phyloP scores from a whole-genome alignment of 1,284 basidiomycete species.

The Kalmanozyma brasiliensis region DNA sequence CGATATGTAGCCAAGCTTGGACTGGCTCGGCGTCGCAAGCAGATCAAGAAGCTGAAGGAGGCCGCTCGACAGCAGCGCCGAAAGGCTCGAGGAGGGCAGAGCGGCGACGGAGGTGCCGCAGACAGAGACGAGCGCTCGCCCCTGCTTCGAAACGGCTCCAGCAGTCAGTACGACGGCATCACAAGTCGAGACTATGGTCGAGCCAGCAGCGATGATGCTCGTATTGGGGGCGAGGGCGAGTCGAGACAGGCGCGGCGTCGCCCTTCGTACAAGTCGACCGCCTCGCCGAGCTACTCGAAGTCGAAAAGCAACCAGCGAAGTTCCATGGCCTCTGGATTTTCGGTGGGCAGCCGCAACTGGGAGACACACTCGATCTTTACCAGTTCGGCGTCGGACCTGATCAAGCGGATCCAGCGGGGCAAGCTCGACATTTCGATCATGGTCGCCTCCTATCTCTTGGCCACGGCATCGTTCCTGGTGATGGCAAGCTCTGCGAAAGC shows the following conservation, averaged over 20 bases:
- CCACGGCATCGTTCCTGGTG: constrained; percentile 35
- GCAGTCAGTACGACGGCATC: constrained; percentile 23
- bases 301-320: constrained; percentile 25
- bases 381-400: constrained; percentile 37
- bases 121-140: constrained; percentile 20
- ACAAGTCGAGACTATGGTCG: constrained; percentile 29
- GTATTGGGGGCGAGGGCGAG: constrained; percentile 4
- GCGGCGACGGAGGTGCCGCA: neutral
- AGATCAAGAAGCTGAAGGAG: constrained; percentile 28
- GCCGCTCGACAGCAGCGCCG: constrained; percentile 22
- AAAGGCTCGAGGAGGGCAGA: neutral
- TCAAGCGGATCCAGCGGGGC: constrained; percentile 50
- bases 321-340: constrained; percentile 26
- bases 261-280: constrained; percentile 40
- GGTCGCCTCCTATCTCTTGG: constrained; percentile 31
- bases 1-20: constrained; percentile 44
- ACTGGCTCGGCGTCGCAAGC: constrained; percentile 29
- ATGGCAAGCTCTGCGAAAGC: constrained; percentile 38
- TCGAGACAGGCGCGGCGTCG: constrained; percentile 24
- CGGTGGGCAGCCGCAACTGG: constrained; percentile 36
- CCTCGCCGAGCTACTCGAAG: constrained; percentile 29
- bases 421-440: constrained; percentile 58
- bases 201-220: neutral
- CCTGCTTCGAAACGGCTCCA: constrained; percentile 14
- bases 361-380: constrained; percentile 46